phyloP scores from a whole-genome alignment of 2,329 filamentous ascomycete species.

The Phaeosphaeria sp. region DNA sequence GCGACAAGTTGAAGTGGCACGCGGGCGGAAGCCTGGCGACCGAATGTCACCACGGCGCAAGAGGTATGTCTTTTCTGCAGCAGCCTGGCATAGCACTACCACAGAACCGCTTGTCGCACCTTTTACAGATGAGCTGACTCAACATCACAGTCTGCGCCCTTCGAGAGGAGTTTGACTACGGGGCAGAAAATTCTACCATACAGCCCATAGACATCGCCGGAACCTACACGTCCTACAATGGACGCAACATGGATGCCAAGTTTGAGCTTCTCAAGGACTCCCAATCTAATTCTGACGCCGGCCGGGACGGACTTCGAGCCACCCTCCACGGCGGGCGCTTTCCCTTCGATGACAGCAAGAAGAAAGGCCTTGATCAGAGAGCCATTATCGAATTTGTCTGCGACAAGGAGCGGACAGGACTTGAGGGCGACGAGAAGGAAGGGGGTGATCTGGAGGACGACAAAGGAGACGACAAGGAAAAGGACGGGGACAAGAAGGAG shows the following conservation, averaged over 20 bases:
- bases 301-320: constrained; percentile 74
- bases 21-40: constrained; percentile 58
- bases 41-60: constrained; percentile 72
- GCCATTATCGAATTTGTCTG: constrained; percentile 88
- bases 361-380: constrained; percentile 65
- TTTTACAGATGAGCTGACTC: constrained; percentile 4
- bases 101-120: background rate
- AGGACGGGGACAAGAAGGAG: constrained; percentile 23
- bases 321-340: constrained; percentile 68
- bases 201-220: constrained; percentile 77
- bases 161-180: constrained; percentile 61
- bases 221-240: constrained; percentile 63
- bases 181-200: constrained; percentile 58
- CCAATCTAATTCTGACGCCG: constrained; percentile 67
- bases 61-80: constrained; percentile 58
- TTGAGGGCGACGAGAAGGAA: constrained; percentile 71
- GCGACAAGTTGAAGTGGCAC: constrained; percentile 68
- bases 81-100: background rate
- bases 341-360: constrained; percentile 50
- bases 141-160: constrained; percentile 73
- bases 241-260: constrained; percentile 68
- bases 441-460: constrained; percentile 62
- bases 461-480: constrained; percentile 55
- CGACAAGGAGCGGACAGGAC: constrained; percentile 72
- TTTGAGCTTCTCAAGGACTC: constrained; percentile 70